Conservation (phyloP, 306 rosid species). For the Cicer chorassanicum region DNA sequence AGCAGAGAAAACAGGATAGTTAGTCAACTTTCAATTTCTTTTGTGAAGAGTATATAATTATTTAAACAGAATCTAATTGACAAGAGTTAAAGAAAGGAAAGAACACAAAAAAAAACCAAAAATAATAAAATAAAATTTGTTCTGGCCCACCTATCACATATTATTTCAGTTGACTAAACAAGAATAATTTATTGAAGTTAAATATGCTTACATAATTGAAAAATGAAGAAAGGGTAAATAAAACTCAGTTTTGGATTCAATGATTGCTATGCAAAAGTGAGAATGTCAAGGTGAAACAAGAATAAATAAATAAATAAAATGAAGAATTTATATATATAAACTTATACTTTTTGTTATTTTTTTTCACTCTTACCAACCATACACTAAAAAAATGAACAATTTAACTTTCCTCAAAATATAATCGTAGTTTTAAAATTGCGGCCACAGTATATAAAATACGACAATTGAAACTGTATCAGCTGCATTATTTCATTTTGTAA, state of each 20-base stretch:
- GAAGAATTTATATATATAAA: no score
- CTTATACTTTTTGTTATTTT: no score
- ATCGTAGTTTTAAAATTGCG: no score
- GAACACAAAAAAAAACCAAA: background rate
- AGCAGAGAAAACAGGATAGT: slow-evolving; percentile 8
- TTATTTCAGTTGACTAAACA: slow-evolving; percentile 46
- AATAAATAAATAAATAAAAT: background rate
- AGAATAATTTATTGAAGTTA: slow-evolving; percentile 39
- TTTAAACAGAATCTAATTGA: slow-evolving; percentile 37
- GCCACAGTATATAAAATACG: no score
- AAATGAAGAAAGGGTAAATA: slow-evolving; percentile 19
- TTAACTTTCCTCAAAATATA: no score
- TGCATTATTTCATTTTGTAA: no score
- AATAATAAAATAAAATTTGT: slow-evolving; percentile 22
- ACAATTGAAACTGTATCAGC: no score
- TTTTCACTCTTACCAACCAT: no score
- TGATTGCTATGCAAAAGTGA: background rate
- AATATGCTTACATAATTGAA: slow-evolving; percentile 28
- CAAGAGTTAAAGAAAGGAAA: slow-evolving; percentile 42
- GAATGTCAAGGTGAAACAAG: background rate
- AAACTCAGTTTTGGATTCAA: background rate
- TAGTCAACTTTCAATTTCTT: slow-evolving; percentile 28
- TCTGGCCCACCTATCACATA: slow-evolving; percentile 49
- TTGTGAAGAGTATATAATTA: slow-evolving; percentile 26
- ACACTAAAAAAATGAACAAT: no score